These are phyloP conservation scores for Salix koriyanagi DNA, from an alignment of 345 rosid genomes.

Conservation along the genomic window DNA sequence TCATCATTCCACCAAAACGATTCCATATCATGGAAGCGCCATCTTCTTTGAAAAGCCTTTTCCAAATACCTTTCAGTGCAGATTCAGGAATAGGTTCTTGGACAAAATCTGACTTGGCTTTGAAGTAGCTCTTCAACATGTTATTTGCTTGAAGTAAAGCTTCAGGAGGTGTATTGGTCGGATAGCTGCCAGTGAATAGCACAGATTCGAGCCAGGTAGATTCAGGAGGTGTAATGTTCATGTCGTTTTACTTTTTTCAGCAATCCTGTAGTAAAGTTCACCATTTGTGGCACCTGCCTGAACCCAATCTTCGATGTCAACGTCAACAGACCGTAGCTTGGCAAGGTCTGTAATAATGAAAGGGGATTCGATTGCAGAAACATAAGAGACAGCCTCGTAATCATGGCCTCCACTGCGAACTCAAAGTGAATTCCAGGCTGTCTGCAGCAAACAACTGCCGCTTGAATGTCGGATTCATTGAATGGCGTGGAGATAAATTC, in stretches of 20 bases:
- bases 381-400: slow-evolving; percentile 61
- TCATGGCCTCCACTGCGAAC: slow-evolving; percentile 69
- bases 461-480: background rate
- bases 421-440: slow-evolving; percentile 40
- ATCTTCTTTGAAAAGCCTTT: background rate
- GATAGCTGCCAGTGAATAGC: background rate
- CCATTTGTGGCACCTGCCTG: slow-evolving; percentile 72
- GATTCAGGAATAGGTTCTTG: background rate
- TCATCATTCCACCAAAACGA: background rate
- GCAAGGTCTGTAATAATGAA: background rate
- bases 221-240: too few species aligned
- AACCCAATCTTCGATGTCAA: slow-evolving; percentile 31
- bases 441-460: slow-evolving; percentile 44
- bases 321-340: background rate
- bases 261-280: slow-evolving; percentile 52
- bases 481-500: slow-evolving; percentile 1
- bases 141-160: background rate
- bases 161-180: background rate
- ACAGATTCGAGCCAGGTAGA: background rate
- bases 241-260: slow-evolving; percentile 41
- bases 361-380: slow-evolving; percentile 19
- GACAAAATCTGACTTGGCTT: background rate
- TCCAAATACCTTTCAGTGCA: background rate
- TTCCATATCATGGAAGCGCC: too few species aligned
- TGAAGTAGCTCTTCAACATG: background rate